Base-by-base conservation (phyloP, 495 filamentous ascomycete genomes). In the Xylaria cubensis region DNA sequence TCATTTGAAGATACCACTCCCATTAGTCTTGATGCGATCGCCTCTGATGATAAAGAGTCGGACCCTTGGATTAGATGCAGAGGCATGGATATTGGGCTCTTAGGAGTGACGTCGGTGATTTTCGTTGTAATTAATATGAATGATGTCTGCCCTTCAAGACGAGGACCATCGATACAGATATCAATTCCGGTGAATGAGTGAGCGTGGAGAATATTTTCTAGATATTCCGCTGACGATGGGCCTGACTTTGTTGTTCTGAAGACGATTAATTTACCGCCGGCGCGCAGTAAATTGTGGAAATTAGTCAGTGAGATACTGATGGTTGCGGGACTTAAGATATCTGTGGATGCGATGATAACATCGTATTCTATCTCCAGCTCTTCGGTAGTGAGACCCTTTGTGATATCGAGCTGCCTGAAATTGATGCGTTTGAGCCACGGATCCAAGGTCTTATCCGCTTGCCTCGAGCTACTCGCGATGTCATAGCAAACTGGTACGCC, bases 351-450 rank as follows among this genome's bases (percentile, higher is more conserved):
- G 39, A 63, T 24, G 10, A 63, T 15, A 63, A 24, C 36, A 24
- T 63, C 59, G 15, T 63, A 63, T 24, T 24, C 17, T 13, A n/a
- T 63, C 36, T 63, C 17, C 13, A 63, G 39, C 44, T 42, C 5
- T 12, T 63, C 59, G n/a, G 59, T n/a, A 44, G 59, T n/a, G 36
- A 63, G 59, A 42, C 39, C 15, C 17, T 41, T 63, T 15, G 36
- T 63, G 19, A 63, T 9, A 36, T 63, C 59, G 36, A 63, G 59
- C 36, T n/a, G 36, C 36, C 34, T 63, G 34, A 41, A 42, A 26
- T 8, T 63, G 19, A 63, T 63, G 19, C n/a, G 34, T 36, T 63
- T 63, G 10, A 41, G 59, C 59, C 59, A 63, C 4, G 59, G 59
- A 19, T 63, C 59, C 39, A 63, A 24, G 5, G 39, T 7, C 15